Conservation (phyloP, 2,329 filamentous ascomycete species). For the Plenodomus tracheiphilus region DNA sequence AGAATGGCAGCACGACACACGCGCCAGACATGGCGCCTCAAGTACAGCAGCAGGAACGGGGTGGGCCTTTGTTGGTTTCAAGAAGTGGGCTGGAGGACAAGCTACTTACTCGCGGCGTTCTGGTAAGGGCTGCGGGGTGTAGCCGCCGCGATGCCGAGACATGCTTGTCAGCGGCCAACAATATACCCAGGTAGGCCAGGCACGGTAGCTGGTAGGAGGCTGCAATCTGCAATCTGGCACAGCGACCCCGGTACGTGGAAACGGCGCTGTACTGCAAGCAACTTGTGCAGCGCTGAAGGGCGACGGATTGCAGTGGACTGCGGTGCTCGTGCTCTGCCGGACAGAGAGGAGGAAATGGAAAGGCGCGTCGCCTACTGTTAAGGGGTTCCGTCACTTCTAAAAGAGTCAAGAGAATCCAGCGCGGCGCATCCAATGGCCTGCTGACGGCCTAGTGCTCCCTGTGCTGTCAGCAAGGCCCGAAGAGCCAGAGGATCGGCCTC, state of each 20-base stretch:
- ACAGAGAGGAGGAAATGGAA: constrained; percentile 1
- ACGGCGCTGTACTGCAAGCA: too few relatives aligned
- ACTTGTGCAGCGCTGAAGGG: too few relatives aligned
- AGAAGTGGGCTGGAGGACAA: constrained; percentile 10
- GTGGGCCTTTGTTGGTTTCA: constrained; percentile 8
- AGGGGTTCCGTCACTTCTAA: constrained; percentile 13
- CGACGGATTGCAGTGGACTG: too few relatives aligned
- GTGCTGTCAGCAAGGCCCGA: constrained; percentile 27
- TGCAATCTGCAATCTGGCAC: not conserved
- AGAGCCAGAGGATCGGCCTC: constrained; percentile 1
- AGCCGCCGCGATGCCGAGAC: constrained; percentile 30
- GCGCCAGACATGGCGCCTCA: constrained; percentile 21
- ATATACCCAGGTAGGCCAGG: constrained; percentile 3
- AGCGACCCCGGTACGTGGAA: too few relatives aligned
- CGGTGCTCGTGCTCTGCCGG: constrained; percentile 11
- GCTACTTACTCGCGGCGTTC: constrained; percentile 28
- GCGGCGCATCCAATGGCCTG: constrained; percentile 6
- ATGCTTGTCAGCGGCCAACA: constrained; percentile 20
- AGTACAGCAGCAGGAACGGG: constrained; percentile 5
- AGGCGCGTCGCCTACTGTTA: constrained; percentile 9
- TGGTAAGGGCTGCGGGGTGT: constrained; percentile 31
- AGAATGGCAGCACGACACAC: constrained; percentile 15
- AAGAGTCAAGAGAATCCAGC: constrained; percentile 6
- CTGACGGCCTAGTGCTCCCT: constrained; percentile 19
- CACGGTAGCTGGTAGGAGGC: constrained; percentile 4